phyloP scores from a whole-genome alignment of 2,329 filamentous ascomycete species.

The Diaporthe batatas region DNA sequence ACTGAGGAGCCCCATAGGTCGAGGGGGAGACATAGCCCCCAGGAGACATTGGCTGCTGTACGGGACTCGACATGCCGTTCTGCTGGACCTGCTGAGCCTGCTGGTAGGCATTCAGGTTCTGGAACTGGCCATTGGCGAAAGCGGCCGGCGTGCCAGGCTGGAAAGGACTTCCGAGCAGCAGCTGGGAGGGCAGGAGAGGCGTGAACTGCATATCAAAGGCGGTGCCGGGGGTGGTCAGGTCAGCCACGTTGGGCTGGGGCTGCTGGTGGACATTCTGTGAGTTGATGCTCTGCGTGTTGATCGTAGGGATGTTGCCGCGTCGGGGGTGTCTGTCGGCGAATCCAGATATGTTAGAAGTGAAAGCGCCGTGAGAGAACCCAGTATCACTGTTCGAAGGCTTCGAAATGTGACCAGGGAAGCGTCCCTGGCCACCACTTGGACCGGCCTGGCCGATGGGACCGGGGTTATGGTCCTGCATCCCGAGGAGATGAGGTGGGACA shows the following conservation, averaged over 20 bases:
- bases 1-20: constrained; percentile 83
- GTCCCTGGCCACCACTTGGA: constrained; percentile 68
- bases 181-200: constrained; percentile 91
- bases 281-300: constrained; percentile 84
- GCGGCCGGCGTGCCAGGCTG: constrained; percentile 93
- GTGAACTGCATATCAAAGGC: constrained; percentile 99
- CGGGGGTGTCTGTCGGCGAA: constrained; percentile 91
- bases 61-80: constrained; percentile 78
- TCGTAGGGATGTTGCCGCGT: constrained; percentile 87
- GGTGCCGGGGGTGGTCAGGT: constrained; percentile 88
- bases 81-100: constrained; percentile 69
- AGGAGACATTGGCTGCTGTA: constrained; percentile 83
- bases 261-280: constrained; percentile 52
- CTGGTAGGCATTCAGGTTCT: constrained; percentile 84
- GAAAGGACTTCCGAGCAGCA: constrained; percentile 95
- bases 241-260: constrained; percentile 69
- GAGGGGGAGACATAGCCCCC: constrained; percentile 90
- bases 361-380: constrained; percentile 93
- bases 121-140: constrained; percentile 92
- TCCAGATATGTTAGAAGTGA: constrained; percentile 85
- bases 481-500: constrained; percentile 87
- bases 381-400: constrained; percentile 88
- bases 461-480: constrained; percentile 87
- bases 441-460: constrained; percentile 71
- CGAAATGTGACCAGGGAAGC: constrained; percentile 78